Evolutionary conservation across 192 early-diverging fungal genomes (phyloP).

Genomic region (Oehlia diaphana): DNA sequence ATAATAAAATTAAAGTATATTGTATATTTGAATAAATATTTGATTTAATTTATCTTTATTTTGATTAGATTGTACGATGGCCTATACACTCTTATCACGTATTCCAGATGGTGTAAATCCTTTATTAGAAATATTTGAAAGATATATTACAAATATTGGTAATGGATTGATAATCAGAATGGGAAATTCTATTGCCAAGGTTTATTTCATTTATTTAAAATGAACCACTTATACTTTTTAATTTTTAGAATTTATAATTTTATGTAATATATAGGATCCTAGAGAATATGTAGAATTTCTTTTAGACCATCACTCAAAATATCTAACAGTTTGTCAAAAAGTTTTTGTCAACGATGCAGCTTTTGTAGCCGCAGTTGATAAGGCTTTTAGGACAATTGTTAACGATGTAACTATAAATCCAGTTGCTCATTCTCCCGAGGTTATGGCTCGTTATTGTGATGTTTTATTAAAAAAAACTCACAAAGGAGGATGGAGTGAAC

Average conservation of each 20-base stretch:
- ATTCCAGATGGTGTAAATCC: constrained; percentile 63
- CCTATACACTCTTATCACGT: constrained; percentile 64
- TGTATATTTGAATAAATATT: background rate
- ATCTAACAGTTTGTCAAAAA: constrained; percentile 53
- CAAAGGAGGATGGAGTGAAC: constrained; percentile 52
- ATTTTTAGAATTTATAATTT: background rate
- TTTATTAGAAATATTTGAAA: constrained; percentile 63
- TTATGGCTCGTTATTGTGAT: constrained; percentile 84
- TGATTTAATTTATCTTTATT: background rate
- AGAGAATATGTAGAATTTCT: constrained; percentile 68
- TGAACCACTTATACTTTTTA: background rate
- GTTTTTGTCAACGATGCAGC: constrained; percentile 66
- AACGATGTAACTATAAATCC: constrained; percentile 57
- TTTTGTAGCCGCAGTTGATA: constrained; percentile 80
- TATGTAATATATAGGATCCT: constrained; percentile 58
- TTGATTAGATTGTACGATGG: constrained; percentile 62
- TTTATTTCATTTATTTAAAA: background rate
- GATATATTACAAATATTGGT: constrained; percentile 61
- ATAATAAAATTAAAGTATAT: background rate
- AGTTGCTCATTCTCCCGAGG: constrained; percentile 64
- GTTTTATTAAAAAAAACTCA: constrained; percentile 64
- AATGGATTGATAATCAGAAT: constrained; percentile 53
- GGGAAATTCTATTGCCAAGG: constrained; percentile 50
- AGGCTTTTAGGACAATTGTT: constrained; percentile 74
- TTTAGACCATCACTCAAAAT: constrained; percentile 64